Evolutionary conservation across 2,329 filamentous ascomycete genomes (phyloP).

Genomic region (Arthrobotrys megalospora): DNA sequence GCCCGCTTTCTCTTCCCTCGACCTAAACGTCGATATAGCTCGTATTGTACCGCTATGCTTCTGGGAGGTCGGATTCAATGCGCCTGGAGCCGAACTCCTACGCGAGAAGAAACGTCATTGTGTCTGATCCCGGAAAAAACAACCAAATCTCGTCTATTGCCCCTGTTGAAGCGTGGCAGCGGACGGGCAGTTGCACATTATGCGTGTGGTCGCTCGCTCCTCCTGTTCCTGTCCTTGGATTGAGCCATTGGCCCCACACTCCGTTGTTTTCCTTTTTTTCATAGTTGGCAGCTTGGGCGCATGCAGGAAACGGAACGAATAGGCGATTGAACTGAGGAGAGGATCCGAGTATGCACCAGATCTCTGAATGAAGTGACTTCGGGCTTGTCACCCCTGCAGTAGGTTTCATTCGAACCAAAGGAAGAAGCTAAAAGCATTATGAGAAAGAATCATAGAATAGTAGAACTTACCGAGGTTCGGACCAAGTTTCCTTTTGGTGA

Average conservation of each 20-base stretch:
- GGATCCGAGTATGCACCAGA: slow-evolving; percentile 51
- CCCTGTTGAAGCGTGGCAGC: slow-evolving; percentile 62
- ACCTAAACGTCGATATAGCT: slow-evolving; percentile 23
- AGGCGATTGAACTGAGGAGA: slow-evolving; percentile 54
- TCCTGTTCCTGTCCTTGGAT: slow-evolving; percentile 60
- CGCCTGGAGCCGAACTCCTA: slow-evolving; percentile 60
- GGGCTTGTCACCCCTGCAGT: slow-evolving; percentile 47
- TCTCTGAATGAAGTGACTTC: slow-evolving; percentile 38
- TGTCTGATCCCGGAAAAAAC: slow-evolving; percentile 60
- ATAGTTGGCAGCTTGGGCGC: slow-evolving; percentile 54
- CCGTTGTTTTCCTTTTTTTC: slow-evolving; percentile 46
- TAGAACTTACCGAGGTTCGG: slow-evolving; percentile 55
- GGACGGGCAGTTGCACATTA: slow-evolving; percentile 62
- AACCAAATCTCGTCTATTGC: slow-evolving; percentile 61
- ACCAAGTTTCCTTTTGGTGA: slow-evolving; percentile 30
- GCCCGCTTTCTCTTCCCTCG: slow-evolving; percentile 9
- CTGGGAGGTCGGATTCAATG: slow-evolving; percentile 44
- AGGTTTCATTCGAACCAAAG: slow-evolving; percentile 57
- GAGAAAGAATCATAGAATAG: slow-evolving; percentile 41
- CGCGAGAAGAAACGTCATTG: slow-evolving; percentile 61
- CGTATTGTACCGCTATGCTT: slow-evolving; percentile 31
- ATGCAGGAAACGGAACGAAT: slow-evolving; percentile 61
- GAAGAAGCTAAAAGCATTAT: slow-evolving; percentile 52
- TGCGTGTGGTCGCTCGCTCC: slow-evolving; percentile 60
- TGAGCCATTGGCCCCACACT: slow-evolving; percentile 51